Percentiles rank a stretch among this genome's conserved stretches.
Evolutionary conservation across 1,284 basidiomycete species (phyloP).

Genomic region (Puccinia coronata): DNA sequence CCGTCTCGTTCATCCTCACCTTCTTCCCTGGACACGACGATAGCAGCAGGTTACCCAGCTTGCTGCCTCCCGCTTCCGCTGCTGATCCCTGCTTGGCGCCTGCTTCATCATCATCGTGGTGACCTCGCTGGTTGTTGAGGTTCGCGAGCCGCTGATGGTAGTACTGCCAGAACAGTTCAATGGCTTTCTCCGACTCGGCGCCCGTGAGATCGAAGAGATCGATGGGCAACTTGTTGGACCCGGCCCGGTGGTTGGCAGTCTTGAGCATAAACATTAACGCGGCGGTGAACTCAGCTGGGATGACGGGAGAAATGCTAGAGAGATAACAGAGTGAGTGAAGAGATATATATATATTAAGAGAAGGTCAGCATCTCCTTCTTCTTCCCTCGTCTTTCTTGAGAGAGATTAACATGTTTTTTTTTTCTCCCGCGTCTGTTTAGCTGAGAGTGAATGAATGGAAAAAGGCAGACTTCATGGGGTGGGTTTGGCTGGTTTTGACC

Average conservation of each 20-base stretch:
- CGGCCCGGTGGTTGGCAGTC: background rate
- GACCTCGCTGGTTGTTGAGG: background rate
- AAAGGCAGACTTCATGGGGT: slow-evolving; percentile 38
- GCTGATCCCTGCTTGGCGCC: too few species aligned
- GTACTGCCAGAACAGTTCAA: slow-evolving; percentile 21
- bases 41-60: slow-evolving; percentile 81
- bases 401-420: too few species aligned
- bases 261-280: background rate
- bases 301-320: slow-evolving; percentile 38
- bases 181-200: background rate
- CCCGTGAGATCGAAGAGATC: slow-evolving; percentile 43
- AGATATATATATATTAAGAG: too few species aligned
- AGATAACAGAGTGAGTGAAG: background rate
- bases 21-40: slow-evolving; percentile 97
- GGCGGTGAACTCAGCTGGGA: slow-evolving; percentile 27
- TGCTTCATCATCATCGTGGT: too few species aligned
- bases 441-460: background rate
- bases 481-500: slow-evolving; percentile 36
- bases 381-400: too few species aligned
- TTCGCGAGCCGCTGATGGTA: slow-evolving; percentile 16
- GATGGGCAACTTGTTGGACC: slow-evolving; percentile 15
- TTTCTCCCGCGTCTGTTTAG: background rate
- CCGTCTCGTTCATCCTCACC: slow-evolving; percentile 68
- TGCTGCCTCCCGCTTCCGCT: background rate
- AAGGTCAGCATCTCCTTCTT: background rate